Percentiles rank a stretch among this genome's conserved stretches.
phyloP scores from a whole-genome alignment of 768 basidiomycete species.

The Cubamyces lactineus region DNA sequence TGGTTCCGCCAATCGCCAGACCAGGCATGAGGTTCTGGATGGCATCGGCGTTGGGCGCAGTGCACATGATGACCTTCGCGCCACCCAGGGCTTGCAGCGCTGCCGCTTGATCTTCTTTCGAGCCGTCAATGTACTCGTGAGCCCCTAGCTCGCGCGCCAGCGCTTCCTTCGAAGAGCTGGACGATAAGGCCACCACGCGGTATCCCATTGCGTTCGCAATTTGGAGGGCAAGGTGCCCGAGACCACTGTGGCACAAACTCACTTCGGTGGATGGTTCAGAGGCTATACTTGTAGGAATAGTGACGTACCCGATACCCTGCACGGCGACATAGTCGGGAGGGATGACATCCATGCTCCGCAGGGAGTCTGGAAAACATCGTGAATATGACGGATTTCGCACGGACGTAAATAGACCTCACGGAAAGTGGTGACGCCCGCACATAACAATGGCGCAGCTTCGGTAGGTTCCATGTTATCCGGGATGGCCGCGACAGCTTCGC shows the following conservation, averaged over 20 bases:
- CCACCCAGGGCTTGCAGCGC: constrained; percentile 42
- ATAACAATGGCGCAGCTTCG: constrained; percentile 37
- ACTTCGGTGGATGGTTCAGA: background rate
- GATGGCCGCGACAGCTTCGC: constrained; percentile 30
- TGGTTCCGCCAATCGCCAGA: constrained; percentile 28
- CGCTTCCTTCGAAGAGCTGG: constrained; percentile 34
- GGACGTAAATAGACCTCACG: constrained; percentile 22
- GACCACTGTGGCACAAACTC: constrained; percentile 19
- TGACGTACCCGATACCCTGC: constrained; percentile 39
- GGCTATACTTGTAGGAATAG: background rate
- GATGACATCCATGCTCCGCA: constrained; percentile 34
- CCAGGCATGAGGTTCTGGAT: constrained; percentile 26
- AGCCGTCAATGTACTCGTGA: constrained; percentile 40
- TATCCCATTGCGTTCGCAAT: constrained; percentile 42
- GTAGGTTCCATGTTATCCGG: constrained; percentile 32
- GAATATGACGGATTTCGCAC: background rate
- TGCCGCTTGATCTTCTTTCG: constrained; percentile 33
- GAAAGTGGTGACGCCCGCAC: constrained; percentile 45
- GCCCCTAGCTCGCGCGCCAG: constrained; percentile 43
- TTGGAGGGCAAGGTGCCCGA: constrained; percentile 42
- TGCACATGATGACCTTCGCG: constrained; percentile 42
- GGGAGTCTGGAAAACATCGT: constrained; percentile 22
- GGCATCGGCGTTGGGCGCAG: constrained; percentile 33
- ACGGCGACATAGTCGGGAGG: constrained; percentile 43
- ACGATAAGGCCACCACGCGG: constrained; percentile 40